phyloP scores from a whole-genome alignment of 176 grass and related monocot species.

The Avena atlantica region DNA sequence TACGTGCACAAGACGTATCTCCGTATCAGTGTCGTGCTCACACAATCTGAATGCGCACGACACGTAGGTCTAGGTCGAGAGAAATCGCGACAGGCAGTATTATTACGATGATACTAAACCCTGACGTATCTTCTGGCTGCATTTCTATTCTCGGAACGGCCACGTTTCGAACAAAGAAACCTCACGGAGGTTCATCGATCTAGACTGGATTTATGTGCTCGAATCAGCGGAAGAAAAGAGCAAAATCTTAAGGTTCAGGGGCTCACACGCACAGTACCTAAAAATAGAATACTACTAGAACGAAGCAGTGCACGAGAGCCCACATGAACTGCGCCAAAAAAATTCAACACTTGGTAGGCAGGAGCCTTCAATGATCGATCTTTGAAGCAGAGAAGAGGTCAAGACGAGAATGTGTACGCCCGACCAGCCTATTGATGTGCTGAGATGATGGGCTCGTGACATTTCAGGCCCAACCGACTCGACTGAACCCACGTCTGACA shows the following conservation, averaged over 20 bases:
- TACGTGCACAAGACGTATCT: background rate
- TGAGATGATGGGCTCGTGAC: background rate
- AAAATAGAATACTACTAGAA: background rate
- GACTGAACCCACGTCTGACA: background rate
- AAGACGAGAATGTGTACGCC: background rate
- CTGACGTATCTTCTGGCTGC: too few species aligned
- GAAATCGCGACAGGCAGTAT: too few species aligned
- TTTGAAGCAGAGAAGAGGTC: background rate
- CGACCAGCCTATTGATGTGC: conserved; percentile 21
- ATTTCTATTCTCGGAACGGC: background rate
- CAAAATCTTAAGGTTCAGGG: background rate
- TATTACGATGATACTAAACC: too few species aligned
- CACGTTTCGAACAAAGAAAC: background rate
- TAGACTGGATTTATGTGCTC: background rate
- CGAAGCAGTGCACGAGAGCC: conserved; percentile 14
- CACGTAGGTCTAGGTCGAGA: background rate
- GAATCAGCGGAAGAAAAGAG: background rate
- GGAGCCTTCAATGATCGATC: conserved; percentile 13
- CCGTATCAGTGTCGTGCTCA: background rate
- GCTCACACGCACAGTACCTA: background rate
- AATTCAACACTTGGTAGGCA: conserved; percentile 31
- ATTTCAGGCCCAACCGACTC: conserved; percentile 25
- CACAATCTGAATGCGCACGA: background rate
- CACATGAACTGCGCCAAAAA: background rate
- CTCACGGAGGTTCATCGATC: too few species aligned